Percentiles rank a stretch among this genome's conserved stretches.
phyloP scores from a whole-genome alignment of 1,284 basidiomycete genomes.

The Agroathelia rolfsii region DNA sequence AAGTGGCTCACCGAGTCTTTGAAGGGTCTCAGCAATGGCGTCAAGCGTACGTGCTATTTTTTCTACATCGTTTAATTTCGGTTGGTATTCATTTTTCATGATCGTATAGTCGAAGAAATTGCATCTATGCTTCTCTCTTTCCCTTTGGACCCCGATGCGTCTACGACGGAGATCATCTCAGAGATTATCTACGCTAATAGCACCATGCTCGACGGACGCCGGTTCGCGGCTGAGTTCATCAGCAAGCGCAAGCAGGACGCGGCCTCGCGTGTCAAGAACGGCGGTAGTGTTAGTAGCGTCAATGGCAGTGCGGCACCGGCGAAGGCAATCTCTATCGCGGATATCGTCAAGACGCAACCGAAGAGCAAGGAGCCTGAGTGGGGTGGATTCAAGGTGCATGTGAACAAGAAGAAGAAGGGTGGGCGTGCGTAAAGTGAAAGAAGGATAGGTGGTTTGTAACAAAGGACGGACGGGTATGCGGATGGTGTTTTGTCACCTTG shows the following conservation, averaged over 20 bases:
- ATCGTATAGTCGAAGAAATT: conserved; percentile 76
- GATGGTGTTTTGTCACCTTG: background rate
- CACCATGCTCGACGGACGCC: conserved; percentile 87
- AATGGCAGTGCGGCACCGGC: conserved; percentile 29
- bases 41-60: conserved; percentile 54
- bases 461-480: background rate
- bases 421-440: conserved; percentile 31
- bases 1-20: conserved; percentile 86
- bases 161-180: conserved; percentile 81
- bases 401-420: conserved; percentile 91
- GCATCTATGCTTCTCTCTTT: conserved; percentile 86
- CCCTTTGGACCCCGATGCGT: conserved; percentile 77
- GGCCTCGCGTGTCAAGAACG: conserved; percentile 35
- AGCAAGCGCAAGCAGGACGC: conserved; percentile 78
- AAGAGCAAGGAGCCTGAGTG: conserved; percentile 74
- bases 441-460: too few species aligned
- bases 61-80: conserved; percentile 2
- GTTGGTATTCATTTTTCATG: conserved; percentile 11
- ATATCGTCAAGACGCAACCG: conserved; percentile 83
- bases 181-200: conserved; percentile 91
- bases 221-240: conserved; percentile 90
- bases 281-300: conserved; percentile 24
- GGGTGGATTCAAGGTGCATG: conserved; percentile 82
- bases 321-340: conserved; percentile 67
- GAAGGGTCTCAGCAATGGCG: conserved; percentile 73